phyloP scores from a whole-genome alignment of 2,329 filamentous ascomycete genomes.

The Myotisia sp. region DNA sequence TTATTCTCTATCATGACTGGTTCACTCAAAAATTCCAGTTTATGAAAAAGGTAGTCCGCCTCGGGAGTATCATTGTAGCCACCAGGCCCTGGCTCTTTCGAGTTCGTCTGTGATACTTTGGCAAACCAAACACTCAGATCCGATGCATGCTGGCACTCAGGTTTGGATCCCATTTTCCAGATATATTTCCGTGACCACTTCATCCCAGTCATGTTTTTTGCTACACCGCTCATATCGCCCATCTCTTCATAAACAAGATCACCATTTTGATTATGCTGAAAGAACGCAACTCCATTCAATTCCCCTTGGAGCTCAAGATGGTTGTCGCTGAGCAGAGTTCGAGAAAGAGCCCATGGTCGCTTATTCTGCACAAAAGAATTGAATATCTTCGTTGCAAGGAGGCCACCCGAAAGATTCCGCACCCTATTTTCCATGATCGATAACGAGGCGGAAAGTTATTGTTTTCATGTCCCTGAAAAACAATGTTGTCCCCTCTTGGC shows the following conservation, averaged over 20 bases:
- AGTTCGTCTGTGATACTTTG: conserved; percentile 17
- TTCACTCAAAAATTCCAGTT: conserved; percentile 24
- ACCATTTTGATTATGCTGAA: conserved; percentile 17
- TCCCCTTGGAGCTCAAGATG: conserved; percentile 29
- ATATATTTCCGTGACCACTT: conserved; percentile 32
- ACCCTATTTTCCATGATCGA: too few relatives aligned
- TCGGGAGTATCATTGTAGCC: conserved; percentile 16
- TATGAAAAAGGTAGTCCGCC: conserved; percentile 33
- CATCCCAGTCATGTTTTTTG: conserved; percentile 17
- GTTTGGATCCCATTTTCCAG: conserved; percentile 21
- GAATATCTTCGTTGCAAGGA: conserved; percentile 16
- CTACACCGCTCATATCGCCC: conserved; percentile 24
- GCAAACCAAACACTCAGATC: conserved; percentile 34
- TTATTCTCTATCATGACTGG: not conserved
- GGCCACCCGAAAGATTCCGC: too few relatives aligned
- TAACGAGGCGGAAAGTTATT: too few relatives aligned
- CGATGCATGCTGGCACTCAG: conserved; percentile 1
- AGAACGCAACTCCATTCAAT: conserved; percentile 28
- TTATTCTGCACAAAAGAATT: conserved; percentile 17
- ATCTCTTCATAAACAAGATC: conserved; percentile 31
- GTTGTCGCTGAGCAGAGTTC: conserved; percentile 29
- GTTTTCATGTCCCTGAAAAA: too few relatives aligned
- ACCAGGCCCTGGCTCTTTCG: not conserved
- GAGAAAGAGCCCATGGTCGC: conserved; percentile 24
- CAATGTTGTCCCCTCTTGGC: too few relatives aligned